Percentiles rank a stretch among this genome's conserved stretches.
These are phyloP conservation scores for Zymoseptoria crescenta DNA, from an alignment of 2,329 filamentous ascomycete species.

Conservation along the genomic window DNA sequence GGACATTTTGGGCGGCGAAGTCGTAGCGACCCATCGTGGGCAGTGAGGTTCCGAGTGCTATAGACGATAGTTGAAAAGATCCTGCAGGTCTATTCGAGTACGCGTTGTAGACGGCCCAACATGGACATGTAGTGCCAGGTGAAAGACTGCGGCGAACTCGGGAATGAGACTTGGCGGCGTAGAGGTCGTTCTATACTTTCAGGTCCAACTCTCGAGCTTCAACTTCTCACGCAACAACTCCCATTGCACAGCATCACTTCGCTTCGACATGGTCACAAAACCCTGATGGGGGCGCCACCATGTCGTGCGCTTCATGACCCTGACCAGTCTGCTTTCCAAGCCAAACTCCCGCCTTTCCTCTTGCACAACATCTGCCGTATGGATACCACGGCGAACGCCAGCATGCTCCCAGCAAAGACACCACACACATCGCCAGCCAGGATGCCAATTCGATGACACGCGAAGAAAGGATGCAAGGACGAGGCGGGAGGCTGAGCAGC, in stretches of 20 bases:
- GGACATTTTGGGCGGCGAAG: constrained; percentile 45
- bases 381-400: background rate
- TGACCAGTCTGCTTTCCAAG: constrained; percentile 48
- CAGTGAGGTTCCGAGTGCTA: too few relatives aligned
- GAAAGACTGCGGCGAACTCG: background rate
- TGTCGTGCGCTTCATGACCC: constrained; percentile 59
- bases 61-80: too few relatives aligned
- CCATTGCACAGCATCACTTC: constrained; percentile 1
- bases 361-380: background rate
- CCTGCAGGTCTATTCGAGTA: too few relatives aligned
- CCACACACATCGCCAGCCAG: constrained; percentile 2
- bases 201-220: background rate
- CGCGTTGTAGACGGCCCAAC: background rate
- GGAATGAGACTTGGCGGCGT: background rate
- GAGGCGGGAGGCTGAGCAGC: constrained; percentile 9
- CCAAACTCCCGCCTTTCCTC: constrained; percentile 35
- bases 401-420: background rate
- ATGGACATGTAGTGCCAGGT: background rate
- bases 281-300: constrained; percentile 28
- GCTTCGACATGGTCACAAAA: constrained; percentile 1
- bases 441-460: constrained; percentile 13
- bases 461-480: background rate
- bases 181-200: background rate
- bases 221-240: constrained; percentile 7
- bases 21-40: constrained; percentile 45